Conservation (phyloP, 106 monocot genomes). For the Triglochin maritima region DNA sequence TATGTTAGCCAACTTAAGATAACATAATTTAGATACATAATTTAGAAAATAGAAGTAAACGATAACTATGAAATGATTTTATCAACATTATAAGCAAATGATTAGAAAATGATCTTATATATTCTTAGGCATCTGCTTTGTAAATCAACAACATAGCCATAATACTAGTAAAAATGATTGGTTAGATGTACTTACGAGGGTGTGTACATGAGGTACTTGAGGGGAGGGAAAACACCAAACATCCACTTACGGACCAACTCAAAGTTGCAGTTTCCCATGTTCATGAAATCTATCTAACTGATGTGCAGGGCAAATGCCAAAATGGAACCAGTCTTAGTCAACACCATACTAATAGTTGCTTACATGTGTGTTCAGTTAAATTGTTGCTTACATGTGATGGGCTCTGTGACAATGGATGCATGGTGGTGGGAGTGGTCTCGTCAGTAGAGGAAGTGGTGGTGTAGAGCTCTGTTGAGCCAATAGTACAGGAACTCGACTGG, state of each 20-base stretch:
- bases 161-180: background rate
- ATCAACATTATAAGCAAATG: no score
- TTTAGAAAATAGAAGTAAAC: no score
- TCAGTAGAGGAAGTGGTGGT: slow-evolving; percentile 89
- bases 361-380: background rate
- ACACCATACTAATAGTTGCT: slow-evolving; percentile 19
- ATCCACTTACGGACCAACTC: slow-evolving; percentile 54
- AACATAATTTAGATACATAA: background rate
- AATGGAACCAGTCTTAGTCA: slow-evolving; percentile 28
- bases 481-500: slow-evolving; percentile 97
- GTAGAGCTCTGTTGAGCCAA: slow-evolving; percentile 85
- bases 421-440: slow-evolving; percentile 96
- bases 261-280: slow-evolving; percentile 87
- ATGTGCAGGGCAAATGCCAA: slow-evolving; percentile 15
- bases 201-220: slow-evolving; percentile 72
- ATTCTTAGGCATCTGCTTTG: no score
- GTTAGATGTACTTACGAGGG: slow-evolving; percentile 48
- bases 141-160: no score
- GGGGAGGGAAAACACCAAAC: slow-evolving; percentile 40
- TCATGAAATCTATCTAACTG: slow-evolving; percentile 67
- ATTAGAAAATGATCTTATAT: no score
- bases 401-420: slow-evolving; percentile 85
- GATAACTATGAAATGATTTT: no score
- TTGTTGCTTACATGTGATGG: slow-evolving; percentile 65
- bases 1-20: background rate